A percentile compares a stretch with the other conserved stretches of the same genome.
Conservation (phyloP, 371 early-diverging fungal genomes). For the Mucor racemosus region DNA sequence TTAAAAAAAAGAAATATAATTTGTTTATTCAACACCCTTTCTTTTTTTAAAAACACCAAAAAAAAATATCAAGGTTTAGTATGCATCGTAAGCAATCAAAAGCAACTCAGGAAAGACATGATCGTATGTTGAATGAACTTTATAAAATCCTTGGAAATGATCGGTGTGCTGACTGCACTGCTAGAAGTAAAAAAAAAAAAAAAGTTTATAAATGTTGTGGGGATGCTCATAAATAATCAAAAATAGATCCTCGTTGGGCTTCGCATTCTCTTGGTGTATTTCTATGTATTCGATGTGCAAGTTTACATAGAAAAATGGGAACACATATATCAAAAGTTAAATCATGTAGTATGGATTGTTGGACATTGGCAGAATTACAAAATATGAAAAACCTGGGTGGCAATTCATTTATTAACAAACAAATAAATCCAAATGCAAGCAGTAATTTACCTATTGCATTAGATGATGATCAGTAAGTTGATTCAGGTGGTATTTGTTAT, state of each 20-base stretch:
- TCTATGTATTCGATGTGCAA: constrained; percentile 92
- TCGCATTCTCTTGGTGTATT: constrained; percentile 93
- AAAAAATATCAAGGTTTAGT: background rate
- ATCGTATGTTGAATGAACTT: constrained; percentile 70
- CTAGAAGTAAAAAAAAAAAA: constrained; percentile 56
- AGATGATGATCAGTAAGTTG: constrained; percentile 61
- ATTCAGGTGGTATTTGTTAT: too few species aligned
- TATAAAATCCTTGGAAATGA: constrained; percentile 77
- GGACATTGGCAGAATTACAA: constrained; percentile 93
- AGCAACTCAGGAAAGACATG: constrained; percentile 49
- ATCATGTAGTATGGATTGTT: constrained; percentile 89
- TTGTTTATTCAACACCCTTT: background rate
- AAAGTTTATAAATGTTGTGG: too few species aligned
- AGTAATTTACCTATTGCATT: constrained; percentile 65
- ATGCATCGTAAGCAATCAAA: constrained; percentile 49
- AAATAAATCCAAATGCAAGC: constrained; percentile 67
- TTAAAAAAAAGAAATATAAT: background rate
- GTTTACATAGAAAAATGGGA: constrained; percentile 91
- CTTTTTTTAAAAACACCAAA: background rate
- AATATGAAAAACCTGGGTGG: constrained; percentile 70
- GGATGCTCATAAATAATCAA: background rate
- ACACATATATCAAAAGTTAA: constrained; percentile 95
- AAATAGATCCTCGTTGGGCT: constrained; percentile 93
- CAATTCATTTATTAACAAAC: constrained; percentile 79
- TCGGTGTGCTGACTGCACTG: constrained; percentile 81